phyloP scores from a whole-genome alignment of 2,329 filamentous ascomycete genomes.

The Fusarium succisae region DNA sequence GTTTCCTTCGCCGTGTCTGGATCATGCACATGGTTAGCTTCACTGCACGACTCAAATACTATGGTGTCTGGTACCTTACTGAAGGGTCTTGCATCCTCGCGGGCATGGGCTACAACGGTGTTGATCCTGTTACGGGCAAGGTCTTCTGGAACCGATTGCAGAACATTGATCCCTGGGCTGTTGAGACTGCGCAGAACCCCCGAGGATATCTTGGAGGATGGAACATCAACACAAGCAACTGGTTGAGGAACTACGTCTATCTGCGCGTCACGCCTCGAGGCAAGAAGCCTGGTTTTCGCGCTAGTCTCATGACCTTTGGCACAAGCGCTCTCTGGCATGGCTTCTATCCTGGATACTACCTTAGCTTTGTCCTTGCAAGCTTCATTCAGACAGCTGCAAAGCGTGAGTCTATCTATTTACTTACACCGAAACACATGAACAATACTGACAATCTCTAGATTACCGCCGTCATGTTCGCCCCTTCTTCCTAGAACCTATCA shows the following conservation, averaged over 20 bases:
- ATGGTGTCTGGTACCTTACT: conserved; percentile 92
- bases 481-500: conserved; percentile 87
- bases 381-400: conserved; percentile 95
- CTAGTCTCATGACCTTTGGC: conserved; percentile 90
- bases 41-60: conserved; percentile 89
- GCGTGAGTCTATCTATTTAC: conserved; percentile 67
- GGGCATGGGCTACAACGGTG: conserved; percentile 92
- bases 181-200: conserved; percentile 94
- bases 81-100: conserved; percentile 95
- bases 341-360: conserved; percentile 96
- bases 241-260: conserved; percentile 96
- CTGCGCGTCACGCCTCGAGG: conserved; percentile 93
- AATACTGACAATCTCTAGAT: conserved; percentile 62
- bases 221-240: conserved; percentile 99
- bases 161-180: conserved; percentile 86
- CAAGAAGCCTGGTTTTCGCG: conserved; percentile 95
- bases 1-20: conserved; percentile 78
- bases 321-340: conserved; percentile 98
- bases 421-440: not conserved
- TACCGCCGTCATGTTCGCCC: conserved; percentile 89
- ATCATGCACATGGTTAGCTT: conserved; percentile 86
- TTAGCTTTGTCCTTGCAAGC: conserved; percentile 88
- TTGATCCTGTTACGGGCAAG: conserved; percentile 85
- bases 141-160: conserved; percentile 88
- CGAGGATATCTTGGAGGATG: conserved; percentile 89